Conservation (phyloP, 257 asterid species). For the Knoxia roxburghii region DNA sequence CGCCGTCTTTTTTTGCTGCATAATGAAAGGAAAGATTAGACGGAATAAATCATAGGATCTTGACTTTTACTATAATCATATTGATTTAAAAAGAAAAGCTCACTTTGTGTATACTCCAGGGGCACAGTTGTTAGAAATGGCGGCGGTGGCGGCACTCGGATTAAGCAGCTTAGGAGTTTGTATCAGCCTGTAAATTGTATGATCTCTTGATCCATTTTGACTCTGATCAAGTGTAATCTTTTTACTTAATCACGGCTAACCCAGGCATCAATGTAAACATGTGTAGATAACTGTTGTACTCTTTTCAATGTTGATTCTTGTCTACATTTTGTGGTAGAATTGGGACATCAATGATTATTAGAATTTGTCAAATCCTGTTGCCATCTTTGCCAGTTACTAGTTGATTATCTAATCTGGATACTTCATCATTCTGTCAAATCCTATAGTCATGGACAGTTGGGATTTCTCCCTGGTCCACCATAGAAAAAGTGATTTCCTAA, state of each 20-base stretch:
- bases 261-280: neutral
- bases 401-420: too few species aligned
- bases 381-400: too few species aligned
- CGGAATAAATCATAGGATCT: neutral
- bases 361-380: too few species aligned
- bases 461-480: too few species aligned
- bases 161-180: neutral
- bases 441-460: too few species aligned
- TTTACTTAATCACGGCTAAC: neutral
- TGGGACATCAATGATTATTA: too few species aligned
- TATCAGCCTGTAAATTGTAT: conserved; percentile 1
- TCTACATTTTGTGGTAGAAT: too few species aligned
- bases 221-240: neutral
- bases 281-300: neutral
- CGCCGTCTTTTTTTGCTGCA: neutral
- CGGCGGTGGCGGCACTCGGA: neutral
- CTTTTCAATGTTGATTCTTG: too few species aligned
- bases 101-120: neutral
- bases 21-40: too few species aligned
- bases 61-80: neutral
- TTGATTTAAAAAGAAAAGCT: neutral
- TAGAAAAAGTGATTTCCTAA: too few species aligned
- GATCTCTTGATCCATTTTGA: neutral
- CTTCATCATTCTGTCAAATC: too few species aligned
- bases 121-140: neutral